phyloP scores from a whole-genome alignment of 1,139 yeast genomes.

The Saccharomyces pastorianus region DNA sequence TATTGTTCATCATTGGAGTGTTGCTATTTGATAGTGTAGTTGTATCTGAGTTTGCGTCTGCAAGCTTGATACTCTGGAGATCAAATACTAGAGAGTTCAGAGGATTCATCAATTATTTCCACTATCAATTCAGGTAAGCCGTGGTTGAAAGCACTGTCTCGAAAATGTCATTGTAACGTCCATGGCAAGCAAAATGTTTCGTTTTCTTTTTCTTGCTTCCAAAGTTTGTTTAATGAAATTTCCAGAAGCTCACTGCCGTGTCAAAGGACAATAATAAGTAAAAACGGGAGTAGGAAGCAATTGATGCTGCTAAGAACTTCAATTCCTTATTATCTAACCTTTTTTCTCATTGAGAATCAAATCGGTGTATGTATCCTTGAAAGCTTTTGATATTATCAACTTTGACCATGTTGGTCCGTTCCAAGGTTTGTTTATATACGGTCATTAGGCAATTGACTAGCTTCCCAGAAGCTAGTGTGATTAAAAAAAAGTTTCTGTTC shows the following conservation, averaged over 20 bases:
- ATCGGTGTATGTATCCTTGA: not conserved
- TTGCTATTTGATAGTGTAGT: not conserved
- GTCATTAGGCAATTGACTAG: not conserved
- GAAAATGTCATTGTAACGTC: not conserved
- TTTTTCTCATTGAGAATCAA: not conserved
- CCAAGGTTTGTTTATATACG: not conserved
- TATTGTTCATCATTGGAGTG: not conserved
- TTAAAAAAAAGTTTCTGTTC: slow-evolving; percentile 4
- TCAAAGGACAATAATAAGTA: not conserved
- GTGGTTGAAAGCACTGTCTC: not conserved
- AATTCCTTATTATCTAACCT: not conserved
- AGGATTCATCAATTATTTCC: not conserved
- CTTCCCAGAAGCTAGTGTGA: not conserved
- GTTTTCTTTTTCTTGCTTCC: not conserved
- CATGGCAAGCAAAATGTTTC: not conserved
- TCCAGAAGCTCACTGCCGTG: not conserved
- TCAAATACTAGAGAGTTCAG: not conserved
- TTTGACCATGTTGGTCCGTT: not conserved
- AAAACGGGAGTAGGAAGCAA: not conserved
- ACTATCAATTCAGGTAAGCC: not conserved
- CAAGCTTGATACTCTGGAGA: not conserved
- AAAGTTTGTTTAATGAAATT: not conserved
- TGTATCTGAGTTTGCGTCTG: not conserved
- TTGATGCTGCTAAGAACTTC: not conserved
- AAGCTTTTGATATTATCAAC: not conserved